Conservation (phyloP, 2,329 filamentous ascomycete species). For the Ascomycota sp. region DNA sequence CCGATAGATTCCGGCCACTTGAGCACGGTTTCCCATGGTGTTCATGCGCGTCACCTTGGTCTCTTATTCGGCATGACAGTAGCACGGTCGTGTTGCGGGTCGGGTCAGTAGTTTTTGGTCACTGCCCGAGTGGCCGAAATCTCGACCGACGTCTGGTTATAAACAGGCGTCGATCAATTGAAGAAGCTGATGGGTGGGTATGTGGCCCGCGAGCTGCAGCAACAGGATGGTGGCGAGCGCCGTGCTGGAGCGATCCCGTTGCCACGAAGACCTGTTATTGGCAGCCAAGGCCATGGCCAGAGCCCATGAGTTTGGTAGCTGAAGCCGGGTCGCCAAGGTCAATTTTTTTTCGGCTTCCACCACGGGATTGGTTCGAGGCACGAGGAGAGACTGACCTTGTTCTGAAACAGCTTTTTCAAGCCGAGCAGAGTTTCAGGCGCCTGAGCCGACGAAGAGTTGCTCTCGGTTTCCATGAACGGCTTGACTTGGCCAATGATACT, state of each 20-base stretch:
- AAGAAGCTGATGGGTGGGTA: not conserved
- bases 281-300: not conserved
- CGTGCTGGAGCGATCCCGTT: not conserved
- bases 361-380: too few relatives aligned
- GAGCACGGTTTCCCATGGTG: too few relatives aligned
- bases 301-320: not conserved
- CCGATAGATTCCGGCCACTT: too few relatives aligned
- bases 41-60: too few relatives aligned
- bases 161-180: not conserved
- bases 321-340: not conserved
- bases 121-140: too few relatives aligned
- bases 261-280: not conserved
- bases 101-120: too few relatives aligned
- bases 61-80: too few relatives aligned
- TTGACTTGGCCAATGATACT: constrained; percentile 3
- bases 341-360: too few relatives aligned
- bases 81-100: too few relatives aligned
- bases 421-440: constrained; percentile 3
- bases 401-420: constrained; percentile 6
- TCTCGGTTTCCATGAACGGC: constrained; percentile 4
- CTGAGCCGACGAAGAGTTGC: constrained; percentile 1
- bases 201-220: not conserved
- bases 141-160: not conserved
- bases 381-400: constrained; percentile 5
- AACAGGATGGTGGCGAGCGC: not conserved